Base-by-base conservation (phyloP, 768 basidiomycete species). In the Hirschioporus abietinus region DNA sequence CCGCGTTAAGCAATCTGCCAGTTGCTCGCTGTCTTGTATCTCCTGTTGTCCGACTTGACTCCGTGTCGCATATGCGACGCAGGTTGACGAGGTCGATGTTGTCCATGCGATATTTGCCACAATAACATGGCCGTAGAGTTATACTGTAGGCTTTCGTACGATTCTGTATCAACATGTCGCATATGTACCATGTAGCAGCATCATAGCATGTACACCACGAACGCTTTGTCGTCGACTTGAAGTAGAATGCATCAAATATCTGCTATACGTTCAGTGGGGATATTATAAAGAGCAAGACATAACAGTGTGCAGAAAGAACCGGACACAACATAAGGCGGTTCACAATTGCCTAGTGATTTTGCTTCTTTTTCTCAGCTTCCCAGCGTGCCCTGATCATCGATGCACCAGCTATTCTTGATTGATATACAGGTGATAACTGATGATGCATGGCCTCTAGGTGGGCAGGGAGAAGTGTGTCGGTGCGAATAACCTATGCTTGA, bases 401-500 rank as follows among this genome's bases (percentile, higher is more conserved):
- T 63, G 86, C 81, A 17, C 92, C 92, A 72, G 92, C 89, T 27
- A 83, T 78, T 74, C 85, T 84, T 58, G 91, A 85, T 42, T 84
- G 86, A 42, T 91, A 76, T 36, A 85, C 76, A 10, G 89, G 83
- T 2, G 84, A 74, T 24, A 85, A 74, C 35, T 88, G 74, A 68
- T 88, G 88, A 61, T 86, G 86, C 9, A 85, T 84, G 1, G 89
- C 88, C 74, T 91, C 83, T 60, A 88, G 72, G 66, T 88, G 84
- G 61, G 87, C 81, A 26, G 86, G 83, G 27, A 89, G 68, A 17
- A 82, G 68, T 12, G 81, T 79, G 67, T 97, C 95, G 63, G 88
- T 96, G 68, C 95, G 92, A 68, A 97, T 96, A 35, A 96, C 95
- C 95, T 96, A 66, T 18, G 65, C 24, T 65, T 59, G 34, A 66